Percentiles rank a stretch among this genome's conserved stretches.
These are phyloP conservation scores for Rhododendron vialii DNA, from an alignment of 148 eudicot species.

Conservation along the genomic window DNA sequence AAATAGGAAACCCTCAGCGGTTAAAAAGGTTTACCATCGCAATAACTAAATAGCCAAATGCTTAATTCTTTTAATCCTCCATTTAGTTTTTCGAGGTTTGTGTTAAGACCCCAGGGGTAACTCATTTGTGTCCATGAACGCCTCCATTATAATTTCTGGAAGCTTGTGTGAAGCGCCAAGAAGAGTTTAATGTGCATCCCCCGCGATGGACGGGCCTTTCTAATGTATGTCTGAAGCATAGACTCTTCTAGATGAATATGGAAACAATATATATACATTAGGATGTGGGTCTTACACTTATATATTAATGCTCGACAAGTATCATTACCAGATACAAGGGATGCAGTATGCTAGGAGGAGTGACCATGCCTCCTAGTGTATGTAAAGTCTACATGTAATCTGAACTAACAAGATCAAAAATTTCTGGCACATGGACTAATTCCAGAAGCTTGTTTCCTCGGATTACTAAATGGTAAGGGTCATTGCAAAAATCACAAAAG, in stretches of 20 bases:
- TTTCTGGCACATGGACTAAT: not conserved
- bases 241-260: not conserved
- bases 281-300: not conserved
- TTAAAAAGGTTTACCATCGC: not conserved
- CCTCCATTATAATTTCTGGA: not conserved
- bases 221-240: not conserved
- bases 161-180: not conserved
- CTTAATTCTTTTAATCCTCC: not conserved
- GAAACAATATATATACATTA: not conserved
- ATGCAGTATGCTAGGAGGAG: not conserved
- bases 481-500: not conserved
- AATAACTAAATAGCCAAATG: not conserved
- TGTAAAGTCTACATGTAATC: not conserved
- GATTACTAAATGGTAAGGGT: not conserved
- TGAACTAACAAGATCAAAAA: not conserved
- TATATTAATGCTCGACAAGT: not conserved
- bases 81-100: not conserved
- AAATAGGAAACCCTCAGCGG: not conserved
- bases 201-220: not conserved
- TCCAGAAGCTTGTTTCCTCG: not conserved
- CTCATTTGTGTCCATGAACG: not conserved
- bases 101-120: not conserved
- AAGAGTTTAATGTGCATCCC: not conserved
- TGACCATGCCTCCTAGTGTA: not conserved
- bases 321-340: not conserved